Conservation (phyloP, 148 eudicot genomes). For the Polygonum aviculare region DNA sequence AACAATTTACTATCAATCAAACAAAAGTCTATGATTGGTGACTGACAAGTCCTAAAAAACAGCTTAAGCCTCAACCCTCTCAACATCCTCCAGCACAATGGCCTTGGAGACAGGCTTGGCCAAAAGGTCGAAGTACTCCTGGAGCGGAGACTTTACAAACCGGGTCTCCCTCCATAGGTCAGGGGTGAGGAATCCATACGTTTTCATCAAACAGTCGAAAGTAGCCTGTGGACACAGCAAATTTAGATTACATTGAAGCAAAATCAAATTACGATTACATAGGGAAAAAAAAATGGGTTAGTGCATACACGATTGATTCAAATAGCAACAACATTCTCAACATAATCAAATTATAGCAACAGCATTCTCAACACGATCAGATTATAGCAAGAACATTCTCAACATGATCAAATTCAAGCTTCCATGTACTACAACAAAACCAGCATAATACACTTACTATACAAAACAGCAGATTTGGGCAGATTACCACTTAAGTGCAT, state of each 20-base stretch:
- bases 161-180: slow-evolving; percentile 80
- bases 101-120: slow-evolving; percentile 43
- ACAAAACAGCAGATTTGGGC: no score
- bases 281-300: background rate
- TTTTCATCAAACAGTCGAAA: slow-evolving; percentile 75
- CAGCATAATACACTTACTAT: background rate
- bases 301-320: no score
- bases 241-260: background rate
- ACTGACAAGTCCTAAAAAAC: background rate
- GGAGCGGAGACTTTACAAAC: slow-evolving; percentile 65
- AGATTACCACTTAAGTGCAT: no score
- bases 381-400: background rate
- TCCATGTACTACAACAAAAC: background rate
- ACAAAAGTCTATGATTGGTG: background rate
- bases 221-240: slow-evolving; percentile 44
- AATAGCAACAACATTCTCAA: no score
- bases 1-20: background rate
- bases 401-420: background rate
- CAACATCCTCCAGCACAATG: slow-evolving; percentile 30
- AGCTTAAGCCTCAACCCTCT: slow-evolving; percentile 23
- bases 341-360: no score
- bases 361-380: no score
- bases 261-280: background rate
- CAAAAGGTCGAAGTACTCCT: slow-evolving; percentile 66
- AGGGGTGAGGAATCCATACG: slow-evolving; percentile 78